Evolutionary conservation across 257 asterid species (phyloP).

Genomic region (Capsicum rhomboideum): DNA sequence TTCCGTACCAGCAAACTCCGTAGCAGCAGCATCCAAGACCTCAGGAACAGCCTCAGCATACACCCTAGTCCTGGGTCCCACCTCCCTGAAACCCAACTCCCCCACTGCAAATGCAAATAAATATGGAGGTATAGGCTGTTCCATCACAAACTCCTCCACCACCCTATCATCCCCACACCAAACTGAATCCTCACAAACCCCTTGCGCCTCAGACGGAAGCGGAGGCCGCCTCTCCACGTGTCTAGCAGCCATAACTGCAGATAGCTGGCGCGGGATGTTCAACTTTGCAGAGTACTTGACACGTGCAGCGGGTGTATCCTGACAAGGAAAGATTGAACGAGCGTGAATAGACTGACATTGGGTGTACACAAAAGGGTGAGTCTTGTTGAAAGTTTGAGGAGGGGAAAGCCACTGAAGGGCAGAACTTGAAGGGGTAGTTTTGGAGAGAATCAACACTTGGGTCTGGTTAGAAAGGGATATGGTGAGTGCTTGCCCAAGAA

Average conservation of each 20-base stretch:
- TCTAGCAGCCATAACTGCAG: constrained; percentile 80
- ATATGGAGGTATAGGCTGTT: constrained; percentile 84
- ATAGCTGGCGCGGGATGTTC: constrained; percentile 56
- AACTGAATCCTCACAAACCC: constrained; percentile 57
- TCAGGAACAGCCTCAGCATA: constrained; percentile 51
- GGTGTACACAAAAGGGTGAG: constrained; percentile 75
- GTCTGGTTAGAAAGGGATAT: not conserved
- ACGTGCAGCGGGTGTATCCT: constrained; percentile 92
- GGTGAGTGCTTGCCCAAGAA: constrained; percentile 9
- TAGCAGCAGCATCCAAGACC: constrained; percentile 67
- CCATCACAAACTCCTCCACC: constrained; percentile 89
- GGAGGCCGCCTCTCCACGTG: constrained; percentile 58
- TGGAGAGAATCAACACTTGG: not conserved
- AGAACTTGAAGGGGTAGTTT: not conserved
- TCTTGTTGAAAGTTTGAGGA: constrained; percentile 68
- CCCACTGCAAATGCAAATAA: constrained; percentile 93
- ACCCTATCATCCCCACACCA: constrained; percentile 84
- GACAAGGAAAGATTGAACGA: constrained; percentile 93
- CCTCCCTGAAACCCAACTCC: constrained; percentile 77
- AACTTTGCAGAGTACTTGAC: constrained; percentile 51
- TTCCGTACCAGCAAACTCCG: constrained; percentile 83
- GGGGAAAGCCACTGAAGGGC: constrained; percentile 94
- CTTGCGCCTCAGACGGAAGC: constrained; percentile 29
- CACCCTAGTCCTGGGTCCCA: constrained; percentile 85
- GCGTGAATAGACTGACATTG: constrained; percentile 96